Conservation (phyloP, 345 rosid species). For the Gynandropsis gynandra region DNA sequence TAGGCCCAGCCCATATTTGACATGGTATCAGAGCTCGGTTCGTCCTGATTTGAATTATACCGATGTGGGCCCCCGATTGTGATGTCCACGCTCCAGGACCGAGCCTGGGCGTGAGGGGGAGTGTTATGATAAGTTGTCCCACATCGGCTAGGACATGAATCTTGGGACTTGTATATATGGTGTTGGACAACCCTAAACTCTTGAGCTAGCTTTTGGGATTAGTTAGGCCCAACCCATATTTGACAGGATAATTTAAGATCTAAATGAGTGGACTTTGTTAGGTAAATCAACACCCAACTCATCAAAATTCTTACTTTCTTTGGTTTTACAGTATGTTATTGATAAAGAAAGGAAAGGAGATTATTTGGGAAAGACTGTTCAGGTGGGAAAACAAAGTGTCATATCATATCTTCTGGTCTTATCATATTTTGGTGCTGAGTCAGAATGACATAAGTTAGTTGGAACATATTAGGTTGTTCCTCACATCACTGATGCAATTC, state of each 20-base stretch:
- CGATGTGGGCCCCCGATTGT: no score
- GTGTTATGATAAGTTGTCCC: no score
- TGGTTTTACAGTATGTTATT: slow-evolving; percentile 53
- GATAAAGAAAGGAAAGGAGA: slow-evolving; percentile 90
- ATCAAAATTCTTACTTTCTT: slow-evolving; percentile 5
- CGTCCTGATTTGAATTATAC: no score
- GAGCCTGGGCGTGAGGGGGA: no score
- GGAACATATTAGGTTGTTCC: slow-evolving; percentile 63
- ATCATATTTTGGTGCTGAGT: neutral
- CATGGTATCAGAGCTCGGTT: no score
- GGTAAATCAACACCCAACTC: slow-evolving; percentile 10
- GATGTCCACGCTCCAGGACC: no score
- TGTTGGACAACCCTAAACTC: no score
- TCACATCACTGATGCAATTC: slow-evolving; percentile 89
- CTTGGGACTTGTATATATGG: no score
- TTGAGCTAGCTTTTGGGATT: no score
- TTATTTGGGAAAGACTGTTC: slow-evolving; percentile 93
- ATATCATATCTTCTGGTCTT: neutral
- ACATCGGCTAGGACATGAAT: no score
- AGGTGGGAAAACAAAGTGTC: slow-evolving; percentile 35
- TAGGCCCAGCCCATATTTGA: no score
- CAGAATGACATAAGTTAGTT: slow-evolving; percentile 6
- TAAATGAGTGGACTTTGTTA: slow-evolving; percentile 17
- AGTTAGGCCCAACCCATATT: no score
- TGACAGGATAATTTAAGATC: slow-evolving; percentile 8